Evolutionary conservation across 2,329 filamentous ascomycete genomes (phyloP), one percentile per base, ranked within the genome.

Genomic region (Trichoderma asperellum): DNA sequence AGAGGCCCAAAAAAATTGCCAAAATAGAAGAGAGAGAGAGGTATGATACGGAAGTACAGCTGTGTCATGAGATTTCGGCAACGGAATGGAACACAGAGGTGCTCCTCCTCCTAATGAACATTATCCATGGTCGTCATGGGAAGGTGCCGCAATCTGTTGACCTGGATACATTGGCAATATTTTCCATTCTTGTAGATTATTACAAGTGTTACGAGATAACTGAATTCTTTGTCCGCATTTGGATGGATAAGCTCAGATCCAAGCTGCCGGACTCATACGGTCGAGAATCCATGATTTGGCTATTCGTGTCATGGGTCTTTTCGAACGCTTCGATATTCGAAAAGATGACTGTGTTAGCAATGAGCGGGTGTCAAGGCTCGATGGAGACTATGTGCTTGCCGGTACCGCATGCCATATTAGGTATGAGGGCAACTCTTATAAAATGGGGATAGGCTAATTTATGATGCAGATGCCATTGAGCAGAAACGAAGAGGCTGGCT

Each of bases 101-200:
- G 0, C 76, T 85, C 5, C 74, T 78, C 8, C 79, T 81, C 29
- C 60, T 85, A 2, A 75, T 85, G 63, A 80, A 83, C 67, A 80
- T 83, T 18, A 74, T 86, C 12, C 84, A 86, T 73, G 77, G 80
- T 56, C 78, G 77, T 4, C 78, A 76, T 10, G 70, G 76, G 21
- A 77, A 79, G 47, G 76, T 85, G 16, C 82, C 83, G 0, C 73
- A 73, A 21, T 52, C 68, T 0, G 71, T 85, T 0, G 75, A 73
- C 37, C 72, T 85, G n/a, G n/a, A n/a, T n/a, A n/a, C n/a, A n/a
- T n/a, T n/a, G n/a, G n/a, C n/a, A n/a, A n/a, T n/a, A n/a, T n/a
- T 86, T 2, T 81, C 82, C 5, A 75, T 81, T 4, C 73, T 85
- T 11, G 79, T 83, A 2, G 80, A 84, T 68, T 80, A 79, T 43